Conservation (phyloP, 768 basidiomycete species). For the Hydnomerulius pinastri region DNA sequence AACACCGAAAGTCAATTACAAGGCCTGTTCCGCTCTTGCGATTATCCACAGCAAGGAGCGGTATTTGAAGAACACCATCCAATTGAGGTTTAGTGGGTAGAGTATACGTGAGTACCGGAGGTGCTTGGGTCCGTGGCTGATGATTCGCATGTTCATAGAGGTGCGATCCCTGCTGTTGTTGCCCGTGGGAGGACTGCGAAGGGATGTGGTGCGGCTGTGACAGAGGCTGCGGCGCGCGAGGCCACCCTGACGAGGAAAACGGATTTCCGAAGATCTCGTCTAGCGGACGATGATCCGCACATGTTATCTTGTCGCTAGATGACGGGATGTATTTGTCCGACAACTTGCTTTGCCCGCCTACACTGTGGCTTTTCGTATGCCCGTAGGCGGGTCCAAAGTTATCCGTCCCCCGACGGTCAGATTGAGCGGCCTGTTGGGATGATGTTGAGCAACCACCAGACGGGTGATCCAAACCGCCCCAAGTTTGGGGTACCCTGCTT, state of each 20-base stretch:
- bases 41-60: conserved; percentile 25
- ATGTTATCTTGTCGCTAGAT: conserved; percentile 30
- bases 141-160: background rate
- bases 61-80: conserved; percentile 22
- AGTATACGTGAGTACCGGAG: conserved; percentile 16
- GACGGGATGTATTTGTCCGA: conserved; percentile 29
- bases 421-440: background rate
- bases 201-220: background rate
- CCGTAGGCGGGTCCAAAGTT: background rate
- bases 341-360: background rate
- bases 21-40: conserved; percentile 16
- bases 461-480: background rate
- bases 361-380: background rate
- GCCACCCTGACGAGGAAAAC: background rate
- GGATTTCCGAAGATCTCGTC: conserved; percentile 26
- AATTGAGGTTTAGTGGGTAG: conserved; percentile 20
- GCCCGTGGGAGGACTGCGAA: background rate
- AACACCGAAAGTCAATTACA: conserved; percentile 20
- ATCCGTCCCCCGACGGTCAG: background rate
- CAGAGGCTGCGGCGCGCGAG: background rate
- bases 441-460: background rate
- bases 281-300: conserved; percentile 27
- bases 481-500: background rate
- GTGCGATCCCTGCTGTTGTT: background rate
- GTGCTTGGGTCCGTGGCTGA: background rate